A percentile compares a stretch with the other conserved stretches of the same genome.
phyloP scores from a whole-genome alignment of 2,329 filamentous ascomycete species.

The Xylaria polymorpha region DNA sequence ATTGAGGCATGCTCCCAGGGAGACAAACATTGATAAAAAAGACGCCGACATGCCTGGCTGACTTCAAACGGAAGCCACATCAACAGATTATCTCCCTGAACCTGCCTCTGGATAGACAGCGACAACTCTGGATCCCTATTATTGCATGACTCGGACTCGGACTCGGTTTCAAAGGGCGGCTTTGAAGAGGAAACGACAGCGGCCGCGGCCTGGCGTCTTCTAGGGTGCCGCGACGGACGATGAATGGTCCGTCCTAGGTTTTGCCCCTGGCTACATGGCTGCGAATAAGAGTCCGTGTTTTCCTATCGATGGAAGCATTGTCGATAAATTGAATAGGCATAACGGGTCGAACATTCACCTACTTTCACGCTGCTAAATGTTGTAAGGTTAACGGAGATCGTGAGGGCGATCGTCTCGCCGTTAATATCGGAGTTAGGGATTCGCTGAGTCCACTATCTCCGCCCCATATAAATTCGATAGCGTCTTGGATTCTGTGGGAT shows the following conservation, averaged over 20 bases:
- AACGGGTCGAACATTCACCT: background rate
- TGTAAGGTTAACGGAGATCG: background rate
- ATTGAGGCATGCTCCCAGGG: background rate
- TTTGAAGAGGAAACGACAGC: background rate
- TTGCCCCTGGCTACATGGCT: slow-evolving; percentile 43
- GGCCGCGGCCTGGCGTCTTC: slow-evolving; percentile 3
- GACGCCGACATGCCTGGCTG: slow-evolving; percentile 22
- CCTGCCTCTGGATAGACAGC: slow-evolving; percentile 18
- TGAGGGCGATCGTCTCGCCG: background rate
- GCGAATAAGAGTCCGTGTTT: slow-evolving; percentile 38
- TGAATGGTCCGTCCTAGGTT: slow-evolving; percentile 34
- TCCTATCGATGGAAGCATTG: slow-evolving; percentile 33
- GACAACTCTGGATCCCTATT: background rate
- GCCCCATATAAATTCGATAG: background rate
- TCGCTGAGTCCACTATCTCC: slow-evolving; percentile 15
- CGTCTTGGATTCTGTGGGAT: background rate
- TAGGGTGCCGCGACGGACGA: slow-evolving; percentile 28
- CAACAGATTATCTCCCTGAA: slow-evolving; percentile 29
- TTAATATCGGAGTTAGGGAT: slow-evolving; percentile 9
- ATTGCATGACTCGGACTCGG: background rate
- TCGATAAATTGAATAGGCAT: slow-evolving; percentile 42
- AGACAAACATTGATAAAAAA: slow-evolving; percentile 29
- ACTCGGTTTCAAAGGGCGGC: background rate
- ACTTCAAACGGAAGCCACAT: slow-evolving; percentile 26
- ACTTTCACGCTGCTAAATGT: background rate